Percentiles rank a stretch among this genome's conserved stretches.
phyloP scores from a whole-genome alignment of 2,329 filamentous ascomycete species.

The Phialophora chinensis region DNA sequence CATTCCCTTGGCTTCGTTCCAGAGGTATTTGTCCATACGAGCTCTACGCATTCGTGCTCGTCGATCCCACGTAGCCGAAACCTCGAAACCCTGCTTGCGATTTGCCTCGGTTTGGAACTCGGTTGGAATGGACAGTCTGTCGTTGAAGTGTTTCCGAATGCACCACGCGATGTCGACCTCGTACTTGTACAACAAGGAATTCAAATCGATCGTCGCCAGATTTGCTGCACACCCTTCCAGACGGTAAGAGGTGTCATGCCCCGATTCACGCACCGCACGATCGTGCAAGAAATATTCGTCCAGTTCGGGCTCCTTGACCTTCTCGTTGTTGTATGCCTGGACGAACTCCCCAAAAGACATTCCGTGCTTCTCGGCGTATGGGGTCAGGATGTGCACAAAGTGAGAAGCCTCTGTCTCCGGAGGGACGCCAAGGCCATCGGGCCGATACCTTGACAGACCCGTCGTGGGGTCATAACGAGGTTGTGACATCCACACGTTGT shows the following conservation, averaged over 20 bases:
- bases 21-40: conserved; percentile 89
- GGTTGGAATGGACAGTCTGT: conserved; percentile 78
- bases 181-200: conserved; percentile 95
- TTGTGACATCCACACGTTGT: conserved; percentile 81
- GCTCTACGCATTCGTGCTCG: conserved; percentile 82
- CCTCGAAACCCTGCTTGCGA: conserved; percentile 73
- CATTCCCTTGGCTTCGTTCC: conserved; percentile 91
- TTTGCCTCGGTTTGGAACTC: conserved; percentile 76
- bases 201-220: conserved; percentile 90
- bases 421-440: conserved; percentile 82
- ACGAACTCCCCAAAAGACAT: conserved; percentile 87
- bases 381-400: conserved; percentile 80
- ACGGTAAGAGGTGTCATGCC: conserved; percentile 94
- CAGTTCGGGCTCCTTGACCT: conserved; percentile 81
- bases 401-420: conserved; percentile 89
- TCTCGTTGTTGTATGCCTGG: conserved; percentile 79
- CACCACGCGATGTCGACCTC: conserved; percentile 89
- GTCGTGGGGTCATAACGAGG: conserved; percentile 79
- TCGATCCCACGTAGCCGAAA: conserved; percentile 88
- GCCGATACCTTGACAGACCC: conserved; percentile 82
- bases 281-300: conserved; percentile 97
- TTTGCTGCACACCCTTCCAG: conserved; percentile 86
- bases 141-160: conserved; percentile 82
- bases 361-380: conserved; percentile 81
- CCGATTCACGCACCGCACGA: conserved; percentile 91